Evolutionary conservation across 2,329 filamentous ascomycete species (phyloP).

Genomic region (Verticillium isaacii): DNA sequence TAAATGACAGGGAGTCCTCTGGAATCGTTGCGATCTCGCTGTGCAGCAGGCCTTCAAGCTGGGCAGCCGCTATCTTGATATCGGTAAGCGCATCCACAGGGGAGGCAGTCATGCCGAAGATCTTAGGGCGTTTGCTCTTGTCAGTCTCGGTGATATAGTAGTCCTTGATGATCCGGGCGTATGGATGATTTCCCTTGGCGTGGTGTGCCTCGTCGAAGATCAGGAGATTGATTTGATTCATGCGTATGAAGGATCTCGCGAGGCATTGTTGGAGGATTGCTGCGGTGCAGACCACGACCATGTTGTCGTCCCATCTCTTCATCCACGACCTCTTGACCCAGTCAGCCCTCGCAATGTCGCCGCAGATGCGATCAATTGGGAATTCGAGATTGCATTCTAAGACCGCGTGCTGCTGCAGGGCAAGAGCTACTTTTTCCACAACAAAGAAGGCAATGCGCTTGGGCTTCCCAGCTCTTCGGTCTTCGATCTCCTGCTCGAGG

Average conservation of each 20-base stretch:
- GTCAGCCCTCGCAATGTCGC: constrained; percentile 51
- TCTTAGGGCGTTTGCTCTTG: constrained; percentile 55
- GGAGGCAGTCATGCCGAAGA: constrained; percentile 97
- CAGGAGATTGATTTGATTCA: constrained; percentile 80
- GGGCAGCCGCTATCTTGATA: constrained; percentile 62
- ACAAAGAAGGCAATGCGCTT: constrained; percentile 79
- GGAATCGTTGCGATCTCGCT: constrained; percentile 75
- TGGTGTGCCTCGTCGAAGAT: constrained; percentile 97
- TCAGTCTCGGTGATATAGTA: constrained; percentile 60
- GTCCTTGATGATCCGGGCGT: constrained; percentile 84
- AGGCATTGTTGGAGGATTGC: constrained; percentile 79
- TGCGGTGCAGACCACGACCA: constrained; percentile 88
- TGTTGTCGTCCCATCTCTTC: constrained; percentile 55
- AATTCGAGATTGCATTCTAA: constrained; percentile 77
- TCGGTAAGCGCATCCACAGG: constrained; percentile 81
- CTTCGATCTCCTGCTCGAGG: constrained; percentile 71
- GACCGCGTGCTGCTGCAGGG: constrained; percentile 84
- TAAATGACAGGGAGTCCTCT: constrained; percentile 32
- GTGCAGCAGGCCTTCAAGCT: constrained; percentile 73
- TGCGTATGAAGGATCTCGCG: constrained; percentile 71
- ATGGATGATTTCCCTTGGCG: constrained; percentile 88
- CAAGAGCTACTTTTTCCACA: constrained; percentile 83
- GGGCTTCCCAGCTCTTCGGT: constrained; percentile 54
- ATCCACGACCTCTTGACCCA: constrained; percentile 44
- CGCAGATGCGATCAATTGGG: constrained; percentile 68